These are phyloP conservation scores for Phytophthora quininea DNA, from an alignment of 352 stramenopile species.

Conservation along the genomic window DNA sequence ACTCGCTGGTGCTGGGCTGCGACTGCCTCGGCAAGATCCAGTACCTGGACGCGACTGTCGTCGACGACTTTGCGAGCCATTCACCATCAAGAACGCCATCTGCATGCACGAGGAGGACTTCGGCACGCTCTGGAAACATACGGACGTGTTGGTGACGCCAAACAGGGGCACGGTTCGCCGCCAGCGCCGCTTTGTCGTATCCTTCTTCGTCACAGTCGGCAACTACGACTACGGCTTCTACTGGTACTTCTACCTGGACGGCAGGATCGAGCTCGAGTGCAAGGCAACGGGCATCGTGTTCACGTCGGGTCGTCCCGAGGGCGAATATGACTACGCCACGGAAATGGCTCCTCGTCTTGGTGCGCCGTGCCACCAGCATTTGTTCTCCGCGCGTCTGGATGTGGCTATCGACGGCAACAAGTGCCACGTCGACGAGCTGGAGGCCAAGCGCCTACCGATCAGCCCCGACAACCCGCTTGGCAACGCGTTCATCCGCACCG, in stretches of 20 bases:
- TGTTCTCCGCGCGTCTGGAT: slow-evolving; percentile 82
- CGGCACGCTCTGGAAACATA: slow-evolving; percentile 75
- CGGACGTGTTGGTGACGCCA: slow-evolving; percentile 37
- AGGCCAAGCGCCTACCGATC: slow-evolving; percentile 58
- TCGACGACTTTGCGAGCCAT: slow-evolving; percentile 36
- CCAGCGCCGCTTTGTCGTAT: slow-evolving; percentile 79
- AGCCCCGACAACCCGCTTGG: slow-evolving; percentile 55
- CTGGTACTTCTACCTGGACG: slow-evolving; percentile 43
- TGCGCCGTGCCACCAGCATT: slow-evolving; percentile 75
- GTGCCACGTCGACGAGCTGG: slow-evolving; percentile 55
- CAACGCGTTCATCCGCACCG: slow-evolving; percentile 60
- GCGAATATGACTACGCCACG: slow-evolving; percentile 54
- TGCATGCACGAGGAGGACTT: slow-evolving; percentile 43
- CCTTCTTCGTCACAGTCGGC: slow-evolving; percentile 84
- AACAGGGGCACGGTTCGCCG: slow-evolving; percentile 53
- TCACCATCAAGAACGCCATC: slow-evolving; percentile 39
- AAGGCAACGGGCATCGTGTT: slow-evolving; percentile 84
- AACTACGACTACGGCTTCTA: slow-evolving; percentile 87
- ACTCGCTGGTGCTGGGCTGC: slow-evolving; percentile 81
- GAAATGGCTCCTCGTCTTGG: slow-evolving; percentile 69
- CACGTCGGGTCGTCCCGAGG: slow-evolving; percentile 69
- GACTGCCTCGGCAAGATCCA: slow-evolving; percentile 53
- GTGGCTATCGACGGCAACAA: slow-evolving; percentile 76
- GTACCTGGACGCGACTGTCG: slow-evolving; percentile 34
- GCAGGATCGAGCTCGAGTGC: slow-evolving; percentile 80